Percentiles rank a stretch among this genome's conserved stretches.
phyloP scores from a whole-genome alignment of 306 rosid species.

The Cercis canadensis region DNA sequence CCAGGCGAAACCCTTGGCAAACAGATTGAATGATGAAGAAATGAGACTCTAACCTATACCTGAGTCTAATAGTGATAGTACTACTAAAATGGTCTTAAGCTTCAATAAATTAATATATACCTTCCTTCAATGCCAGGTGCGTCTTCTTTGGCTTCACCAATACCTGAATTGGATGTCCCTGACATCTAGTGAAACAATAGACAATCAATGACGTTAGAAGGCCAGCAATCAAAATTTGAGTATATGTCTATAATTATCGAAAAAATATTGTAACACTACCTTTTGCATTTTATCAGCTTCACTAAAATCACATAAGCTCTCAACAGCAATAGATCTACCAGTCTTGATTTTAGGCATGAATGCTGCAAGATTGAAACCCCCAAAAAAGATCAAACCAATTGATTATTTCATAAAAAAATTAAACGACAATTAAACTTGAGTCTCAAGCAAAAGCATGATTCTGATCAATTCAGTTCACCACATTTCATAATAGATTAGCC shows the following conservation, averaged over 20 bases:
- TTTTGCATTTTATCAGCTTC: slow-evolving; percentile 71
- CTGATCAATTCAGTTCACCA: neutral
- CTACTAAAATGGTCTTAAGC: no score
- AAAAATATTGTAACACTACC: slow-evolving; percentile 44
- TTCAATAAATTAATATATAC: no score
- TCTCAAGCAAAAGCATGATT: slow-evolving; percentile 17
- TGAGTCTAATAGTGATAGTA: no score
- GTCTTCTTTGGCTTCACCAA: slow-evolving; percentile 41
- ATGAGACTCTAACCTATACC: no score
- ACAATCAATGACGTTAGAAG: slow-evolving; percentile 19
- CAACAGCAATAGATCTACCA: slow-evolving; percentile 73
- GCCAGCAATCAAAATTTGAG: neutral
- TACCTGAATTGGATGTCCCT: slow-evolving; percentile 41
- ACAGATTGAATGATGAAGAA: no score
- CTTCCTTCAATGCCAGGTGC: slow-evolving; percentile 24
- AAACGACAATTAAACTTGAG: neutral
- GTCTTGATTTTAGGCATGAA: slow-evolving; percentile 91
- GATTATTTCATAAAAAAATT: neutral
- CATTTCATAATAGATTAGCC: neutral
- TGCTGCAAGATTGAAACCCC: slow-evolving; percentile 60
- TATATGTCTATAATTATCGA: neutral
- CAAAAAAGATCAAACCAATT: slow-evolving; percentile 27
- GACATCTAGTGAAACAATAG: slow-evolving; percentile 50
- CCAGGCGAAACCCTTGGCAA: slow-evolving; percentile 36
- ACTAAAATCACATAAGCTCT: slow-evolving; percentile 76